Conservation (phyloP, 1,284 basidiomycete genomes). For the Caloboletus inedulis region DNA sequence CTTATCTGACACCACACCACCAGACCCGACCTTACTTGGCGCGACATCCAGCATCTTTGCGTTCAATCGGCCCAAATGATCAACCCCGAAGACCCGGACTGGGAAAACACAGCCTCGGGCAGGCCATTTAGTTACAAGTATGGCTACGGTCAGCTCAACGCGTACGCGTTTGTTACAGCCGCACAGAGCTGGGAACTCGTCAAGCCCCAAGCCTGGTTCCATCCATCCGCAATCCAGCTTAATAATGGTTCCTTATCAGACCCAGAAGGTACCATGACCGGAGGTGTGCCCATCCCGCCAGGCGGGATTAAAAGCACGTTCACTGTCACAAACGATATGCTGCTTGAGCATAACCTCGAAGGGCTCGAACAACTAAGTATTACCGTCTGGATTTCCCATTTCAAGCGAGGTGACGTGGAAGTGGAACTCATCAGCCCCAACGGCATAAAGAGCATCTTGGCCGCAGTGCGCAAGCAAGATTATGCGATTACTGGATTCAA, state of each 20-base stretch:
- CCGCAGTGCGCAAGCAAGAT: constrained; percentile 71
- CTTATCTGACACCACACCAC: constrained; percentile 12
- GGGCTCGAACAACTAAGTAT: constrained; percentile 91
- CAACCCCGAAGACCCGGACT: constrained; percentile 91
- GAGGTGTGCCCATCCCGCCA: constrained; percentile 64
- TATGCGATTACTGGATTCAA: constrained; percentile 70
- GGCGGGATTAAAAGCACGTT: constrained; percentile 70
- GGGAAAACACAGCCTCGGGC: constrained; percentile 83
- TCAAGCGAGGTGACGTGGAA: constrained; percentile 87
- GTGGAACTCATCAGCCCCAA: constrained; percentile 86
- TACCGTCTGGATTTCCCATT: constrained; percentile 90
- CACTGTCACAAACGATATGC: constrained; percentile 68
- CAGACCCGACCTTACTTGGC: constrained; percentile 85
- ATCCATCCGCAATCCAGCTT: constrained; percentile 70
- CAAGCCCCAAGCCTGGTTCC: constrained; percentile 93
- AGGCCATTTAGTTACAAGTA: constrained; percentile 95
- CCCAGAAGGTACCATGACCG: constrained; percentile 51
- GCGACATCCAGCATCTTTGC: constrained; percentile 92
- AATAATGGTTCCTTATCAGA: constrained; percentile 58
- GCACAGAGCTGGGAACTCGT: constrained; percentile 84
- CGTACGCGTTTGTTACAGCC: constrained; percentile 77
- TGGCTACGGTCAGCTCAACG: constrained; percentile 91
- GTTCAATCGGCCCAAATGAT: constrained; percentile 78
- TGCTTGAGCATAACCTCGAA: constrained; percentile 80
- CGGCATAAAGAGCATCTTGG: constrained; percentile 84